Base-by-base conservation (phyloP, 225 moss, liverwort and hornwort species). In the Pseudisothecium myosuroides region DNA sequence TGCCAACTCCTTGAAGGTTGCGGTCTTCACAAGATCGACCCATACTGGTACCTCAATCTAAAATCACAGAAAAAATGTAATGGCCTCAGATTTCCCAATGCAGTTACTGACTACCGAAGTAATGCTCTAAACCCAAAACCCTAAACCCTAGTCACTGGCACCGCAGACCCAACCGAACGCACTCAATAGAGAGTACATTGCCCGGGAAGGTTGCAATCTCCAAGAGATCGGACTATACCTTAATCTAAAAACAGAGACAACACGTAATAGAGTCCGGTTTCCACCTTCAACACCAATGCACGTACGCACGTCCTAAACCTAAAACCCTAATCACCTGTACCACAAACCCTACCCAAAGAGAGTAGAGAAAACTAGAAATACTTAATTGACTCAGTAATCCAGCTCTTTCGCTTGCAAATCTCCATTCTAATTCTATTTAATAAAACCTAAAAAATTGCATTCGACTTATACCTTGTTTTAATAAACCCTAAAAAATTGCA, bases 1-100 rank as follows among this genome's bases (percentile, higher is more conserved):
- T 11, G 96, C 96, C 39, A 96, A 94, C 73, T 96, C 95, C 93
- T 95, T 95, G 76, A 95, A 96, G 32, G 95, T 94, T 19, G 94
- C 94, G 68, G 96, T 96, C 92, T 96, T 96, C 65, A 96, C 96
- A 89, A 95, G 92, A 93, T 96, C 96, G 36, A 80, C 96, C 96
- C 95, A 96, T 24, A 86, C 88, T 21, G 96, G 96, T 49, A 95
- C 91, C 88, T 96, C 95, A 64, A 95, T 95, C 96, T 95, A 89
- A 54, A 84, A 77, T 13, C 80, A 85, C 10, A 49, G 61, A 41
- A 56, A 80, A 68, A 12, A 80, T 45, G 21, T 14, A 45, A 41
- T 10, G 9, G 9, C 17, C 49, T 87, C 75, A 82, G 75, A 83
- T 77, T 67, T 52, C 49, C 71, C 50, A 49, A 67, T 58, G 77